A percentile compares a stretch with the other conserved stretches of the same genome.
Evolutionary conservation across 306 rosid species (phyloP).

Genomic region (Vachellia pachyceras): DNA sequence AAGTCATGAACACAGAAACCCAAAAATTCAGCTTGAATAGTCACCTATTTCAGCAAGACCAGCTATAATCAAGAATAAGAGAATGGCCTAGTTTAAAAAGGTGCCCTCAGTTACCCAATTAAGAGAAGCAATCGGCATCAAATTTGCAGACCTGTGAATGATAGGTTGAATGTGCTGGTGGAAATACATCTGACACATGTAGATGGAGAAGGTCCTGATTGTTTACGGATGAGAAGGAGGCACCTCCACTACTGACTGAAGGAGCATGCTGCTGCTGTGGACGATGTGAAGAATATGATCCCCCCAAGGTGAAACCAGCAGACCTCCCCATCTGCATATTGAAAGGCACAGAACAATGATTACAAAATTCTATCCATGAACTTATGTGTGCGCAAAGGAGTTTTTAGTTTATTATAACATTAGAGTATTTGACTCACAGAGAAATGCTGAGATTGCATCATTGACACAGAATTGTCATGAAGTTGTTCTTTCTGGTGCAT

Average conservation of each 20-base stretch:
- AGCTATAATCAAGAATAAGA: neutral
- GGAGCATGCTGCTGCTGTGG: conserved; percentile 91
- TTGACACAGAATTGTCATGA: conserved; percentile 81
- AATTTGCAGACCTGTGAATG: conserved; percentile 80
- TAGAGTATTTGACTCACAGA: conserved; percentile 60
- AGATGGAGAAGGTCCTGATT: conserved; percentile 93
- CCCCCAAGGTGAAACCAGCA: conserved; percentile 82
- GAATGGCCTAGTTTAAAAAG: neutral
- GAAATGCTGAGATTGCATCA: conserved; percentile 98
- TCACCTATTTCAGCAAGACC: neutral
- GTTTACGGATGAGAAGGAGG: conserved; percentile 83
- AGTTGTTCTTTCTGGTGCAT: conserved; percentile 99
- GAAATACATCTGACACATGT: conserved; percentile 89
- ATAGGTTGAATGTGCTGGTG: conserved; percentile 85
- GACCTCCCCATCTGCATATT: conserved; percentile 90
- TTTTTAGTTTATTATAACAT: neutral
- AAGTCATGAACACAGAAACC: conserved; percentile 4
- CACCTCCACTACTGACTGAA: conserved; percentile 78
- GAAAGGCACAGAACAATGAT: conserved; percentile 39
- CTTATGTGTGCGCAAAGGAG: neutral
- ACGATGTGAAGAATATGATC: conserved; percentile 78
- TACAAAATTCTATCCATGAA: conserved; percentile 28
- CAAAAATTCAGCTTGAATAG: neutral
- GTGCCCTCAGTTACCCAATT: neutral
- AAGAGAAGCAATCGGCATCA: conserved; percentile 2